Base-by-base conservation (phyloP, 257 asterid species). In the Rehmannia glutinosa region DNA sequence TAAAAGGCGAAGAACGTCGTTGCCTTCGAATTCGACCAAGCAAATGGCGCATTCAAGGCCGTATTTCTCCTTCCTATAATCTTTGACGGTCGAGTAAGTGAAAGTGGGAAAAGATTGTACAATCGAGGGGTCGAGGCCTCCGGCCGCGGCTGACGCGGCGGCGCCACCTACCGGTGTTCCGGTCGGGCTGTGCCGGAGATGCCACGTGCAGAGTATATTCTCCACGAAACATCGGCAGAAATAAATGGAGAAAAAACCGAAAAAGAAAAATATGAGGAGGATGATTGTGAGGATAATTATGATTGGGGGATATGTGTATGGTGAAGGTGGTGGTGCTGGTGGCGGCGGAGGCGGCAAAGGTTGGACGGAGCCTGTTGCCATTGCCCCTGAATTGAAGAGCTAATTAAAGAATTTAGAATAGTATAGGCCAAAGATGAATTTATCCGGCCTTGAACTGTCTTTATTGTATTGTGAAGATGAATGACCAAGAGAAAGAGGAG, bases 41-140 rank as follows among this genome's bases (percentile, higher is more conserved):
- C 97, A 94, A 49, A 94, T 94, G 15, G 99, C 97, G 71, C 99
- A 94, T 64, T 94, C 99, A 2, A 91, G 74, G 1, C 95, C 97
- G 9, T 81, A 91, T 24, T 75, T 77, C 21, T 88, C 97, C 77
- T 66, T 84, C 6, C 86, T 53, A 52, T 80, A 85, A 8, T 79
- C 92, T 62, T 88, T 87, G 8, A 94, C 97, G 15, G 68, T 81
- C 0, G 96, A 82, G 36, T 94, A 94, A 0, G 77, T 41, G 80
- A 94, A 94, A 0, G 86, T 79, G 0, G 99, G 99, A 45, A 83
- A 94, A 0, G 91, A 79, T 1, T 85, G 71, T 2, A 88, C 85
- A 3, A 88, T 82, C 0, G 46, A 17, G 1, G 88, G 92, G 27
- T 90, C 93, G 6, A 94, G 88, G 6, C 99, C 97, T 1, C 33